Base-by-base conservation (phyloP, 2,329 filamentous ascomycete species). In the Chaetomium globosum region DNA sequence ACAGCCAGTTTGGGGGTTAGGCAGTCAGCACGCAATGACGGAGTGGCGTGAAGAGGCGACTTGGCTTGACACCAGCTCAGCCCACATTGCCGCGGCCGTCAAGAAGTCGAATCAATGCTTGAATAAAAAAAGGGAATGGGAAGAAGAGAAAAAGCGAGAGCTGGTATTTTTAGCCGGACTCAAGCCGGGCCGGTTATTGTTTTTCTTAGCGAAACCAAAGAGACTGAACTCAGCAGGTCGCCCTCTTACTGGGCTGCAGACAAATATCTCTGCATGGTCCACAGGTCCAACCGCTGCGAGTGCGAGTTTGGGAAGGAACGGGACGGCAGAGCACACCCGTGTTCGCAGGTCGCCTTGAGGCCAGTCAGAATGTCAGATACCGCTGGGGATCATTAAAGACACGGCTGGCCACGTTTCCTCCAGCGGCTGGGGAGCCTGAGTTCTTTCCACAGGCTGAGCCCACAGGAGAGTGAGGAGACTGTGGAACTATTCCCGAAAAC, bases 1-100 rank as follows among this genome's bases (percentile, higher is more conserved):
- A 36, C 63, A 43, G 54, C 13, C 26, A 48, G 26, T 31, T 56
- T 56, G 56, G 39, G 62, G 57, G 55, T 51, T 19, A 48, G 28
- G n/a, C 46, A 13, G 28, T 53, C 13, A 53, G 19, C 23, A 36
- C 31, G 31, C 12, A 36, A 3, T 36, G 8, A 36, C 12, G 33
- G 4, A 53, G 28, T 53, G 51, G 16, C 30, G 51, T 13, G n/a
- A 48, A 48, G n/a, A 21, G 46, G 33, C 9, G 9, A 36, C 33
- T 12, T 12, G 33, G 33, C 33, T 9, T 36, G 33, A 12, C 33
- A 36, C 33, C 33, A 36, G 33, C 8, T 36, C 33, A 36, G 12
- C 33, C 12, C 33, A 1, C 33, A 36, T 36, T 43, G 39, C 16
- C 16, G 13, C 39, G 39, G 3, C 19, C 2, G 46, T 10, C n/a